These are phyloP conservation scores for Ustulina deusta DNA, from an alignment of 2,329 filamentous ascomycete genomes.

Conservation along the genomic window DNA sequence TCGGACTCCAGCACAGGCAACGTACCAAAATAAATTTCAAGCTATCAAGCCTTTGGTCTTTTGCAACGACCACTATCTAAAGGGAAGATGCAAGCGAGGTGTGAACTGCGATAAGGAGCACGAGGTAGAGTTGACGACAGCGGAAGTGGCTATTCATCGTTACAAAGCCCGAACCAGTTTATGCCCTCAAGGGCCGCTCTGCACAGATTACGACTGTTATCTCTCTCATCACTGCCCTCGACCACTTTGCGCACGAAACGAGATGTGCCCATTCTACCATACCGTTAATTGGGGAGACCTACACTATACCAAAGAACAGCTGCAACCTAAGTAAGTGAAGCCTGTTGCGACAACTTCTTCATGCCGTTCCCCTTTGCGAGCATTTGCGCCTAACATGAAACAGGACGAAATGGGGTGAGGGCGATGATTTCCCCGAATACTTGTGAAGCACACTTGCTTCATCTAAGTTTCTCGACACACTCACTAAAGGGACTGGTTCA, in stretches of 20 bases:
- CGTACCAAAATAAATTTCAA: slow-evolving; percentile 51
- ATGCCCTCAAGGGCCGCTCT: slow-evolving; percentile 50
- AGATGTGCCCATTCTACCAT: slow-evolving; percentile 48
- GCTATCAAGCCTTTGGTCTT: slow-evolving; percentile 50
- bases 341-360: neutral
- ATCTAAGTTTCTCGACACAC: slow-evolving; percentile 2
- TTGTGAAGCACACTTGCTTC: slow-evolving; percentile 43
- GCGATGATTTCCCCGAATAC: slow-evolving; percentile 67
- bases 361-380: neutral
- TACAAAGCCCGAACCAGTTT: slow-evolving; percentile 53
- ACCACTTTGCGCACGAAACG: slow-evolving; percentile 44
- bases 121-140: slow-evolving; percentile 47
- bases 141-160: slow-evolving; percentile 52
- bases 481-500: slow-evolving; percentile 4
- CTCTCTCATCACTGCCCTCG: slow-evolving; percentile 53
- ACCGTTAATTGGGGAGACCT: slow-evolving; percentile 50
- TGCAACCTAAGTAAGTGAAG: slow-evolving; percentile 47
- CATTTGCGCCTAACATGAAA: slow-evolving; percentile 32
- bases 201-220: slow-evolving; percentile 52
- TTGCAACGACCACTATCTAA: slow-evolving; percentile 53
- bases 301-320: slow-evolving; percentile 50
- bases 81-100: slow-evolving; percentile 49
- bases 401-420: slow-evolving; percentile 50
- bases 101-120: slow-evolving; percentile 51
- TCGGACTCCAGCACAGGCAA: slow-evolving; percentile 47